These are phyloP conservation scores for Ascochyta viciae-villosae DNA, from an alignment of 2,329 filamentous ascomycete species.

Conservation along the genomic window DNA sequence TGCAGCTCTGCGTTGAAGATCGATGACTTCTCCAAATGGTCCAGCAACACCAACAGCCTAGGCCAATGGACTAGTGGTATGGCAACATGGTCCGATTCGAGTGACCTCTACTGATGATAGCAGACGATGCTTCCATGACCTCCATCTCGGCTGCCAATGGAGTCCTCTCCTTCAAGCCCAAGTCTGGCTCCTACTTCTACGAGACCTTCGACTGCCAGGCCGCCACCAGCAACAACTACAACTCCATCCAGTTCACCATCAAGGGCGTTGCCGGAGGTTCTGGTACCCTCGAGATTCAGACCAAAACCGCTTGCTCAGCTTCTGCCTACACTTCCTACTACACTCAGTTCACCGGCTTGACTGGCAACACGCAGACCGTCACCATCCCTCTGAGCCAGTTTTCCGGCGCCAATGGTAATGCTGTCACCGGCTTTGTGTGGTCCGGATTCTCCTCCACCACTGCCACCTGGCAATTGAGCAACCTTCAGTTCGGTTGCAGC, in stretches of 20 bases:
- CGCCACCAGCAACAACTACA: conserved; percentile 56
- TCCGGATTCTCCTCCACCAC: conserved; percentile 49
- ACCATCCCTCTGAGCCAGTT: conserved; percentile 60
- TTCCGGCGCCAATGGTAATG: conserved; percentile 58
- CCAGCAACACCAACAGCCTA: conserved; percentile 47
- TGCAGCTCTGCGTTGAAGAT: conserved; percentile 47
- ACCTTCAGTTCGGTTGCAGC: conserved; percentile 56
- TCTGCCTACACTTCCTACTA: conserved; percentile 54
- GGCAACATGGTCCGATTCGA: neutral
- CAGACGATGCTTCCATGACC: conserved; percentile 61
- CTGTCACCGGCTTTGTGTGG: conserved; percentile 56
- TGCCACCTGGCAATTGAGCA: conserved; percentile 58
- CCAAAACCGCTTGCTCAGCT: conserved; percentile 53
- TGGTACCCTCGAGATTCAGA: conserved; percentile 58
- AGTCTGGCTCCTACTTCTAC: conserved; percentile 60
- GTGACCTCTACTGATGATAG: neutral
- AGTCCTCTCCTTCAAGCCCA: conserved; percentile 60
- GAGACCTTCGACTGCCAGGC: conserved; percentile 60
- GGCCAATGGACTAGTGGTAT: conserved; percentile 47
- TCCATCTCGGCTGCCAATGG: conserved; percentile 52
- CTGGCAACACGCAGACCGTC: conserved; percentile 58
- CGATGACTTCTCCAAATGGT: conserved; percentile 50
- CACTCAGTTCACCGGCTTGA: conserved; percentile 56
- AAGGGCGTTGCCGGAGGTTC: conserved; percentile 54
- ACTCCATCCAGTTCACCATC: conserved; percentile 56